A percentile compares a stretch with the other conserved stretches of the same genome.
Conservation (phyloP, 495 filamentous ascomycete genomes). For the Podospora pseudoanserina region DNA sequence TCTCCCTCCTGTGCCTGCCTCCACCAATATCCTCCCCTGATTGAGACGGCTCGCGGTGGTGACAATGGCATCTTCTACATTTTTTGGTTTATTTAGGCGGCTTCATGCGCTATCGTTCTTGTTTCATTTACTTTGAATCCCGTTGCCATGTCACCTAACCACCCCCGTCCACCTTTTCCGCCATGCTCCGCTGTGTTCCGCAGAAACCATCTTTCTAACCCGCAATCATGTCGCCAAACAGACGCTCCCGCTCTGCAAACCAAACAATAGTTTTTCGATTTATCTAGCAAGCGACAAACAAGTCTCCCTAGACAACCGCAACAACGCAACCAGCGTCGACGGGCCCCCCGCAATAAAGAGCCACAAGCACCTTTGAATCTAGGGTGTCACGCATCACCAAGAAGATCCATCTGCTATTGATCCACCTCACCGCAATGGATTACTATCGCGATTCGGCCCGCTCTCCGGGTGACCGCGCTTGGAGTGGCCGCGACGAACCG, state of each 20-base stretch:
- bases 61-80: conserved; percentile 24
- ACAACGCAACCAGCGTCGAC: background rate
- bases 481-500: conserved; percentile 47
- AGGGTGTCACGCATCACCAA: background rate
- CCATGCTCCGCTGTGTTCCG: conserved; percentile 10
- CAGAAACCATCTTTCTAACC: conserved; percentile 47
- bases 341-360: background rate
- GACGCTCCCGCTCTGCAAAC: conserved; percentile 28
- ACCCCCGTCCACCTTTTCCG: conserved; percentile 11
- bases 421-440: conserved; percentile 38
- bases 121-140: conserved; percentile 1
- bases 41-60: conserved; percentile 6
- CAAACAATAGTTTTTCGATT: conserved; percentile 26
- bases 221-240: conserved; percentile 51
- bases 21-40: conserved; percentile 19
- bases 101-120: conserved; percentile 29
- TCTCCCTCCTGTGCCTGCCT: conserved; percentile 21
- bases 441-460: conserved; percentile 47
- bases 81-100: conserved; percentile 25
- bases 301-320: background rate
- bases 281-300: conserved; percentile 29
- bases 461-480: conserved; percentile 49
- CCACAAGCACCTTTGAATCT: background rate
- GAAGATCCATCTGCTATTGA: background rate
- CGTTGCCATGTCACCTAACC: background rate